Evolutionary conservation across 2,329 filamentous ascomycete genomes (phyloP).

Genomic region (Pseudovirgaria hyperparasitica): DNA sequence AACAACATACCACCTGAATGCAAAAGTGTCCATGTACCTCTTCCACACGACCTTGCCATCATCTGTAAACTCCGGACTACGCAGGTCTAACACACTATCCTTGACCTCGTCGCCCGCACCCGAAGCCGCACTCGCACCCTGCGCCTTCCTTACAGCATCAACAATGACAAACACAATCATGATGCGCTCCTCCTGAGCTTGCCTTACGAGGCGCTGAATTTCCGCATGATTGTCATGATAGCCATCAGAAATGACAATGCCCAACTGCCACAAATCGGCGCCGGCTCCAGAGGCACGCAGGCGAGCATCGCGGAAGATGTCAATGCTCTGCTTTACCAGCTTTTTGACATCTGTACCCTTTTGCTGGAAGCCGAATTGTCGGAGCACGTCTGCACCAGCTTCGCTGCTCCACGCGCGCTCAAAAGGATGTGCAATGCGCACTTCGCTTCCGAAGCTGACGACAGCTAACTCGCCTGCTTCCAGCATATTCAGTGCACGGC

Average conservation of each 20-base stretch:
- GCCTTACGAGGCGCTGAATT: constrained; percentile 69
- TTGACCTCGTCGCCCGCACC: constrained; percentile 27
- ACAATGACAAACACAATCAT: constrained; percentile 99
- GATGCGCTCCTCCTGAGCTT: constrained; percentile 84
- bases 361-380: constrained; percentile 75
- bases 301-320: constrained; percentile 68
- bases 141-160: constrained; percentile 40
- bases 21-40: constrained; percentile 88
- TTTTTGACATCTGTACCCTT: constrained; percentile 73
- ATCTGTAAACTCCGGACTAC: constrained; percentile 69
- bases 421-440: constrained; percentile 78
- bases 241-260: constrained; percentile 86
- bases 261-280: constrained; percentile 83
- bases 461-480: constrained; percentile 91
- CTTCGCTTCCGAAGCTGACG: constrained; percentile 73
- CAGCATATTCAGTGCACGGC: constrained; percentile 76
- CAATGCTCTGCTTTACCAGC: constrained; percentile 65
- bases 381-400: constrained; percentile 70
- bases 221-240: constrained; percentile 81
- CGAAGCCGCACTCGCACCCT: background rate
- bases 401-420: constrained; percentile 69
- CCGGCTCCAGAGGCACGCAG: constrained; percentile 39
- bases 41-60: constrained; percentile 65
- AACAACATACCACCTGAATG: constrained; percentile 93
- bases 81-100: constrained; percentile 70